Evolutionary conservation across 2,329 filamentous ascomycete species (phyloP), one percentile per base, ranked within the genome.

Genomic region (Penicillium sp.): DNA sequence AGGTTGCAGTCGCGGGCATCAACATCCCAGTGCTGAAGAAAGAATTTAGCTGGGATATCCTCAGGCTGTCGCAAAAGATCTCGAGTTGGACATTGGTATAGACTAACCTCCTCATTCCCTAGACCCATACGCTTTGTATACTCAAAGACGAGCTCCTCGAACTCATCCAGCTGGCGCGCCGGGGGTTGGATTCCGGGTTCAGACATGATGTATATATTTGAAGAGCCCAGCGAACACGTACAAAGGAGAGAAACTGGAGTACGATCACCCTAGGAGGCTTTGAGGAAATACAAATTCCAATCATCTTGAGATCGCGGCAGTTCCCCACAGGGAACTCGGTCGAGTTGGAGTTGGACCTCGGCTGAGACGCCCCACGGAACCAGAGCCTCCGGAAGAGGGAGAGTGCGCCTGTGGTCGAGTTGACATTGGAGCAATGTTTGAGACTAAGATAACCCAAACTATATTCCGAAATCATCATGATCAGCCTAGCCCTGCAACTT

Each of bases 1-100:
- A 75, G 62, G 47, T 71, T 64, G 47, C 69, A 63, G 37, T 55
- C 55, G 51, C 63, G 51, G 24, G 61, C 58, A 50, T 69, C 58
- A 55, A 71, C 47, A 40, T 66, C 65, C 67, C 69, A 75, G 48
- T 60, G 57, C 72, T 75, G 39, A n/a, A 39, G 9, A 16, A 28
- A 52, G 42, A 23, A 26, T 37, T 49, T 39, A 42, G 23, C 39
- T n/a, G 51, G 24, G 10, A n/a, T n/a, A n/a, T n/a, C n/a, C n/a
- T n/a, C n/a, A n/a, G n/a, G n/a, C n/a, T n/a, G n/a, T n/a, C n/a
- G n/a, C n/a, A n/a, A n/a, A n/a, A n/a, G n/a, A n/a, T n/a, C n/a
- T n/a, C n/a, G n/a, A n/a, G n/a, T n/a, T n/a, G n/a, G n/a, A n/a
- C n/a, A n/a, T n/a, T n/a, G n/a, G n/a, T n/a, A n/a, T n/a, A n/a